Conservation (phyloP, 163 green algal species). For the Chlorella variabilis region DNA sequence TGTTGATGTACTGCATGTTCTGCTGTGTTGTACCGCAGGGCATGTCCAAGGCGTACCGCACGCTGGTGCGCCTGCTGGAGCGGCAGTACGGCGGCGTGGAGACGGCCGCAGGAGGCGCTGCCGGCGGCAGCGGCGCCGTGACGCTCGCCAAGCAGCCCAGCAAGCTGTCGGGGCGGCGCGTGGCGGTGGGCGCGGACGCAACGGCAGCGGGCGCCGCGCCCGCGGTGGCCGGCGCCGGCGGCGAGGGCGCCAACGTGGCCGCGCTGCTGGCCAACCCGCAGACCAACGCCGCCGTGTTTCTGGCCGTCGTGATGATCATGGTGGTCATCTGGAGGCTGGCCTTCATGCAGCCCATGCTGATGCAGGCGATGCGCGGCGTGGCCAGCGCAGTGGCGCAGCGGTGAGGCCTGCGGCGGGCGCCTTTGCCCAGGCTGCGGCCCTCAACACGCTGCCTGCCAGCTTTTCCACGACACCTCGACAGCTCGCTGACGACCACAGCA, state of each 20-base stretch:
- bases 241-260: neutral
- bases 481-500: too few species aligned
- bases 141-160: neutral
- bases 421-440: too few species aligned
- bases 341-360: conserved; percentile 17
- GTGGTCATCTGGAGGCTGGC: conserved; percentile 39
- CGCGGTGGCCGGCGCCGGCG: neutral
- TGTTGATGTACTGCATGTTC: too few species aligned
- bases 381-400: neutral
- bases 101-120: neutral
- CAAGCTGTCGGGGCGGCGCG: neutral
- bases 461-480: too few species aligned
- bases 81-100: conserved; percentile 4
- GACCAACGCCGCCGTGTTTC: conserved; percentile 34
- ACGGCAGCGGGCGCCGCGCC: conserved; percentile 15
- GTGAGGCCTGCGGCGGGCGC: neutral
- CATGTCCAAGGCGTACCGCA: conserved; percentile 43
- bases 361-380: conserved; percentile 17
- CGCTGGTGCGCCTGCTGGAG: conserved; percentile 29
- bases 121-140: neutral
- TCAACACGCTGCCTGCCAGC: too few species aligned
- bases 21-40: conserved; percentile 22
- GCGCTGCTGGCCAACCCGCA: conserved; percentile 31
- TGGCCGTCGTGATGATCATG: conserved; percentile 39
- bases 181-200: conserved; percentile 12